A percentile compares a stretch with the other conserved stretches of the same genome.
Evolutionary conservation across 2,329 filamentous ascomycete genomes (phyloP).

Genomic region (Apiospora hydei): DNA sequence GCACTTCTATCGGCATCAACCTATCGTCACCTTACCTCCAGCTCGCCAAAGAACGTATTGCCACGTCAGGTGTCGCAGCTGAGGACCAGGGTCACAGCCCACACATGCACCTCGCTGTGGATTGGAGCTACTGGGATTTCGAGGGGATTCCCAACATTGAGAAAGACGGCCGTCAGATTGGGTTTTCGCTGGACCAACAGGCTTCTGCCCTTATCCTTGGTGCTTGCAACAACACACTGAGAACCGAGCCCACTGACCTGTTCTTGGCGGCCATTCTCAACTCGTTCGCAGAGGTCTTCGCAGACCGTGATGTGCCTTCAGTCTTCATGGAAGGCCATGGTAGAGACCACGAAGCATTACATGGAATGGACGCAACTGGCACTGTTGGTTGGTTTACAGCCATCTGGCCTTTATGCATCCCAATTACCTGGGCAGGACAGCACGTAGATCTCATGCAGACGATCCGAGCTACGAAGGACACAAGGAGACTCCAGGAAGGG

Average conservation of each 20-base stretch:
- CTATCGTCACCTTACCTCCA: not conserved
- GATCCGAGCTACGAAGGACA: conserved; percentile 23
- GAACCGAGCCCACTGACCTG: conserved; percentile 22
- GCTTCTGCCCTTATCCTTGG: conserved; percentile 20
- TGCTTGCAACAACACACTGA: conserved; percentile 21
- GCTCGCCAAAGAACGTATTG: not conserved
- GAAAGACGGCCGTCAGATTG: not conserved
- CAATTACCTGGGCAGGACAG: not conserved
- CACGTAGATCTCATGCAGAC: conserved; percentile 19
- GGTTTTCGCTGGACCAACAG: conserved; percentile 20
- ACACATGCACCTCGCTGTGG: not conserved
- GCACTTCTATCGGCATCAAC: not conserved
- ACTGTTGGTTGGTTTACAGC: conserved; percentile 28
- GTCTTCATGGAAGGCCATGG: conserved; percentile 26
- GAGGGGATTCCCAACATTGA: not conserved
- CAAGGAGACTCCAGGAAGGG: not conserved
- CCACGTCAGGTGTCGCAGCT: not conserved
- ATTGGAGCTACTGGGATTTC: conserved; percentile 13
- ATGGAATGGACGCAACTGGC: conserved; percentile 21
- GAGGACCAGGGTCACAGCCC: not conserved
- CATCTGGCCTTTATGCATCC: conserved; percentile 19
- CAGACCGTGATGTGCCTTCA: conserved; percentile 8
- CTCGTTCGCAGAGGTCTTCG: conserved; percentile 22
- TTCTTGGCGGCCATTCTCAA: conserved; percentile 23
- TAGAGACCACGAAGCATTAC: conserved; percentile 14